phyloP scores from a whole-genome alignment of 2,329 filamentous ascomycete species.

The Phaeosphaeria sp. region DNA sequence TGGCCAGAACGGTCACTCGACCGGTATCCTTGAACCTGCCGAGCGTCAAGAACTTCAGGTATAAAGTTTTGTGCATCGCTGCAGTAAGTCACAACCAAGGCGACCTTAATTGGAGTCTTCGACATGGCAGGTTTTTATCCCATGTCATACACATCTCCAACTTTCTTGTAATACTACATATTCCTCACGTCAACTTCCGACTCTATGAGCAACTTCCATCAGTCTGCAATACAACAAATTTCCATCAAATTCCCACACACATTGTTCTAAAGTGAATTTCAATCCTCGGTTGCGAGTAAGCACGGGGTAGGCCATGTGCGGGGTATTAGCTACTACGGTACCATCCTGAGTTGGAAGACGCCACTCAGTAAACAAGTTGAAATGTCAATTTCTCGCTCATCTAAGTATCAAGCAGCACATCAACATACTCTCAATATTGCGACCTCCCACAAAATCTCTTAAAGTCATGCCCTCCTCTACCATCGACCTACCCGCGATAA shows the following conservation, averaged over 20 bases:
- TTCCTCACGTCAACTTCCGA: background rate
- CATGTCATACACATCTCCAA: background rate
- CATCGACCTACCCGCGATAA: constrained; percentile 14
- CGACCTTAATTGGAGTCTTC: background rate
- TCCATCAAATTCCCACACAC: too few species aligned
- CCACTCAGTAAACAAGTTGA: too few species aligned
- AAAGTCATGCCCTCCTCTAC: constrained; percentile 6
- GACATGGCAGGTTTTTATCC: background rate
- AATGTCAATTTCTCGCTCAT: too few species aligned
- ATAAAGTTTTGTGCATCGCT: constrained; percentile 2
- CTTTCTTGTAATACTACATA: background rate
- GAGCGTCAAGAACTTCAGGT: constrained; percentile 33
- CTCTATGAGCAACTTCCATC: background rate
- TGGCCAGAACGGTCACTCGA: constrained; percentile 24
- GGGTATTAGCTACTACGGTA: constrained; percentile 4
- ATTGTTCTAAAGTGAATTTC: background rate
- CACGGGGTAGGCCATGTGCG: constrained; percentile 1
- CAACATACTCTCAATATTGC: too few species aligned
- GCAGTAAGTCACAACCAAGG: background rate
- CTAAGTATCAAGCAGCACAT: too few species aligned
- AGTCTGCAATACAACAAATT: background rate
- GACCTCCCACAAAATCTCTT: too few species aligned
- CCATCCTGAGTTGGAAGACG: too few species aligned
- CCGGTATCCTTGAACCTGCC: constrained; percentile 30
- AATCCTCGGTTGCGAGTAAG: constrained; percentile 8